Base-by-base conservation (phyloP, 1,284 basidiomycete genomes). In the Wolfiporia cocos region DNA sequence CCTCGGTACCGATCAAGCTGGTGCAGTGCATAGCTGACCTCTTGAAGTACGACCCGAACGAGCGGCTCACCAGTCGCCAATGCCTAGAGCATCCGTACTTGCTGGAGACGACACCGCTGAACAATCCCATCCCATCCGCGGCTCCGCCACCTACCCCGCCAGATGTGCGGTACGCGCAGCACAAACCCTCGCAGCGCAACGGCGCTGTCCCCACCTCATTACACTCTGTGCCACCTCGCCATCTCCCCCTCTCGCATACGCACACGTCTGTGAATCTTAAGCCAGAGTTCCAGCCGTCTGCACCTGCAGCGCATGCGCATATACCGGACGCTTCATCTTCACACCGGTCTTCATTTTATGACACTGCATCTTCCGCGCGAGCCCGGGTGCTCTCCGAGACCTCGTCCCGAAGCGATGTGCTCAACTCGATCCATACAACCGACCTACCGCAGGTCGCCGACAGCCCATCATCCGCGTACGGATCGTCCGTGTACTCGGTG, bases 21-120 rank as follows among this genome's bases (percentile, higher is more conserved):
- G 71, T 99, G 52, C 85, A 97, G 54, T 95, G 93, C 64, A 95
- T 99, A 57, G 76, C 83, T 31, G 90, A 94, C 57, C 73, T 98
- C 14, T 76, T 99, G 43, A 87, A 84, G 54, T 99, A 96, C 65
- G 91, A 99, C 58, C 95, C 96, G 12, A 81, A 81, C 33, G 69
- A 74, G 37, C 82, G 96, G 26, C 69, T 96, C 41, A 96, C 92
- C 4, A 88, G 92, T 47, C 73, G 73, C 22, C 79, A 94, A 60
- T 96, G 93, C 60, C 69, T 97, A 43, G 74, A 90, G 29, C 94
- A 98, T 64, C 73, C 81, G 14, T 99, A 97, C 69, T 81, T 97
- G 49, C 71, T 73, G 44, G 84, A 87, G 62, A 81, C 69, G 47
- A 77, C 63, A 64, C 84, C 76, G 19, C 71, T 76, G 32, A 83